These are phyloP conservation scores for Amanita rubescens DNA, from an alignment of 768 basidiomycete species.

Conservation along the genomic window DNA sequence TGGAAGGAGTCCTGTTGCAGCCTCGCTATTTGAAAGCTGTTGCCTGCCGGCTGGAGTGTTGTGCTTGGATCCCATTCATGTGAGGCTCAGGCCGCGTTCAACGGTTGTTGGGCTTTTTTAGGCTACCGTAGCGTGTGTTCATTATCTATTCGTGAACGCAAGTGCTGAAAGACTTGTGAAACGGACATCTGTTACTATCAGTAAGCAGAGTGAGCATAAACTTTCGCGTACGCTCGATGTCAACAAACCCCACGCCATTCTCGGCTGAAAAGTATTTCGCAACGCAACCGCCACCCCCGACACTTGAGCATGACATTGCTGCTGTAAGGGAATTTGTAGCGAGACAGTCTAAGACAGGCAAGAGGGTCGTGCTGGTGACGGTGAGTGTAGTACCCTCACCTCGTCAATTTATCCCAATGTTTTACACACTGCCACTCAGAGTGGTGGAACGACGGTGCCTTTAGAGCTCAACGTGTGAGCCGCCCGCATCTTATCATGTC, in stretches of 20 bases:
- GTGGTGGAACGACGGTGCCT: constrained; percentile 96
- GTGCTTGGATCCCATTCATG: too few species aligned
- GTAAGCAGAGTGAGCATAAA: background rate
- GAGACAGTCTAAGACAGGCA: constrained; percentile 53
- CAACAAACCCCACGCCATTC: constrained; percentile 36
- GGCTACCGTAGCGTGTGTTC: too few species aligned
- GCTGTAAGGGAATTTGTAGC: constrained; percentile 63
- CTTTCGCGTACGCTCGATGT: background rate
- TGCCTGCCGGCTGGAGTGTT: too few species aligned
- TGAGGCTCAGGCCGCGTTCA: too few species aligned
- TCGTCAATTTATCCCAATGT: background rate
- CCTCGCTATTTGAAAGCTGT: too few species aligned
- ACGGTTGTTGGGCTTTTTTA: too few species aligned
- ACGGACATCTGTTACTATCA: background rate
- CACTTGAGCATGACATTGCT: constrained; percentile 61
- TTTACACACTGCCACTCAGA: constrained; percentile 38
- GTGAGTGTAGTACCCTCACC: constrained; percentile 42
- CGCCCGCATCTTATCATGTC: background rate
- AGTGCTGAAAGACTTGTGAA: too few species aligned
- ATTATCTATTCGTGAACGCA: too few species aligned
- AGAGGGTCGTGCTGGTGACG: constrained; percentile 88
- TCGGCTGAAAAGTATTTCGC: constrained; percentile 88
- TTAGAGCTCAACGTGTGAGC: constrained; percentile 98
- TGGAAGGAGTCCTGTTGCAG: too few species aligned
- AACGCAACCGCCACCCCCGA: constrained; percentile 73